Evolutionary conservation across 805 yeast species (phyloP), one percentile per base, ranked within the genome.

Genomic region (Cyberlindnera japonica): DNA sequence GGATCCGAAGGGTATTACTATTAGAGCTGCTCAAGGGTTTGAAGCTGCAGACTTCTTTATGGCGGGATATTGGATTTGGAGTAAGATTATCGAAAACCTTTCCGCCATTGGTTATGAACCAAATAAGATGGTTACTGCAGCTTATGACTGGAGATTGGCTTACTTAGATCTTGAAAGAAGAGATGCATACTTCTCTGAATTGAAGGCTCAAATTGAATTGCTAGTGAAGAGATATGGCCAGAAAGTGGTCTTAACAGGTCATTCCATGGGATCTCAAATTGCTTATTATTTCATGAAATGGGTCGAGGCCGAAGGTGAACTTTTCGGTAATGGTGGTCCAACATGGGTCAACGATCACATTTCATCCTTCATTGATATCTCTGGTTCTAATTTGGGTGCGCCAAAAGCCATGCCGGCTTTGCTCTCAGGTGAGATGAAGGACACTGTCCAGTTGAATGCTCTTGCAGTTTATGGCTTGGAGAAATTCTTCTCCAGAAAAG

Each of bases 11-110:
- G 75, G 84, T 38, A 74, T 86, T 51, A 83, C 72, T 51, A 58
- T 93, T 19, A 69, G 99, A 41, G 95, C 98, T 0, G 91, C 96
- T 1, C 95, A 86, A 59, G 99, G 99, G 0, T 86, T 93, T 60
- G 97, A 90, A 54, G 93, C 96, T 1, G 93, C 96, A 1, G 99
- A 93, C 63, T 93, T 88, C 63, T 93, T 93, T 56, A 80, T 93
- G 62, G 86, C 97, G 4, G 99, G 99, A 0, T 93, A 93, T 62
- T 93, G 99, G 99, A 87, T 93, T 54, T 93, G 99, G 99, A 88
- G 87, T 59, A 93, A 93, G 59, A 77, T 93, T 38, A 69, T 93
- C n/a, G 96, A 91, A 62, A 93, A 93, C 55, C 67, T 93, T 49
- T 95, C 96, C 3, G 97, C 87, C 1, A 77, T 93, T 45, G 96